These are phyloP conservation scores for Pinus albicaulis DNA, from an alignment of 75 land plant species.

Conservation along the genomic window DNA sequence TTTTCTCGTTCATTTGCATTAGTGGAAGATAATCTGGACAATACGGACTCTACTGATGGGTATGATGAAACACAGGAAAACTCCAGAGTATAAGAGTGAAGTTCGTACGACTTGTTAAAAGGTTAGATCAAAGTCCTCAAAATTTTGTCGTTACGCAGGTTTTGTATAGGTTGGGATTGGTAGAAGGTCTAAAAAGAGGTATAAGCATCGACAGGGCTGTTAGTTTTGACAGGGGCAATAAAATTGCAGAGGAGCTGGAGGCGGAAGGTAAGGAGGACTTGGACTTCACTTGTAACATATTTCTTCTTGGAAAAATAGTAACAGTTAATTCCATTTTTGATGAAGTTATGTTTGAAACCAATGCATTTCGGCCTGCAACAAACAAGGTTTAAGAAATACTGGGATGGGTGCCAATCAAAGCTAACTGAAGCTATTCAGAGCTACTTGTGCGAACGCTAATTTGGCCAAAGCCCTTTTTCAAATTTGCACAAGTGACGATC, in stretches of 20 bases:
- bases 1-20: conserved; percentile 23
- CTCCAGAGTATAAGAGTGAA: conserved; percentile 77
- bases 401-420: conserved; percentile 73
- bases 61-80: conserved; percentile 67
- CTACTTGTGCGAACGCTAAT: conserved; percentile 73
- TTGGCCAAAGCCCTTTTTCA: conserved; percentile 90
- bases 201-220: conserved; percentile 37
- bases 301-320: conserved; percentile 83
- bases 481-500: conserved; percentile 60
- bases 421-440: conserved; percentile 87
- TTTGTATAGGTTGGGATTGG: conserved; percentile 69
- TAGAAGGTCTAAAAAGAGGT: conserved; percentile 60
- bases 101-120: conserved; percentile 76
- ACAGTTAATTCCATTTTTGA: conserved; percentile 91
- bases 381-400: conserved; percentile 60
- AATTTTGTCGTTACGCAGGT: conserved; percentile 82
- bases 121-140: conserved; percentile 81
- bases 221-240: conserved; percentile 70
- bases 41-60: conserved; percentile 45
- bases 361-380: conserved; percentile 78
- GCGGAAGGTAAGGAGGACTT: conserved; percentile 60
- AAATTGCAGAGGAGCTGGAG: conserved; percentile 63
- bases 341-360: conserved; percentile 52
- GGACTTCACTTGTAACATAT: conserved; percentile 76
- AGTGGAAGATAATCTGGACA: conserved; percentile 31